Conservation (phyloP, 202 grass and related monocot species). For the Schoenoplectus tabernaemontani region DNA sequence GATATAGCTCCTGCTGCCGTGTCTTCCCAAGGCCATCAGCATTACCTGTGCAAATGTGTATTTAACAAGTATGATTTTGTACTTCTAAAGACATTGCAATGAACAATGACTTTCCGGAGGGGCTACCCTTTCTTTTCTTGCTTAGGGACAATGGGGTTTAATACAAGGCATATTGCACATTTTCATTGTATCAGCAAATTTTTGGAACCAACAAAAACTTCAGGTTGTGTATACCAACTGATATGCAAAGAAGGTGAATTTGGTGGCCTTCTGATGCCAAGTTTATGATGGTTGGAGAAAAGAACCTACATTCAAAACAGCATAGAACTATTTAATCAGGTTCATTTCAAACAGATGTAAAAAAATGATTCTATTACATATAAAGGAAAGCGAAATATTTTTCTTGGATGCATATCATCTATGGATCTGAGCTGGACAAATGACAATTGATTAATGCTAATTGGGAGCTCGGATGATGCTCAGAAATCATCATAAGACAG, state of each 20-base stretch:
- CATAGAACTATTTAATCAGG: background rate
- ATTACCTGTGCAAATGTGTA: conserved; percentile 38
- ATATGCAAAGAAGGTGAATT: conserved; percentile 77
- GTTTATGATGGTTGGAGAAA: conserved; percentile 66
- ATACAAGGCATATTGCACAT: conserved; percentile 1
- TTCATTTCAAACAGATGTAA: conserved; percentile 1
- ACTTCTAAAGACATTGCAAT: background rate
- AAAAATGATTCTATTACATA: background rate
- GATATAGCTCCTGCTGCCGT: conserved; percentile 59
- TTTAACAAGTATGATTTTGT: conserved; percentile 16
- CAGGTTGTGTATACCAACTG: conserved; percentile 38
- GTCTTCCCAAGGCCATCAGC: conserved; percentile 74
- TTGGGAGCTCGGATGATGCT: background rate
- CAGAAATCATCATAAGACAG: background rate
- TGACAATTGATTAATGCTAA: background rate
- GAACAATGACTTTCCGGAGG: background rate
- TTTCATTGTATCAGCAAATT: background rate
- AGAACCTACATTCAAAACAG: conserved; percentile 56
- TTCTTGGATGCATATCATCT: background rate
- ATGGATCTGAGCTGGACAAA: background rate
- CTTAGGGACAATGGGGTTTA: background rate
- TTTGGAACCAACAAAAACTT: background rate
- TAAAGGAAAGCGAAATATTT: background rate
- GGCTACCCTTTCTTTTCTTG: background rate
- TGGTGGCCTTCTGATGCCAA: conserved; percentile 62